Evolutionary conservation across 1,284 basidiomycete species (phyloP), one percentile per base, ranked within the genome.

Genomic region (Fistulina hepatica): DNA sequence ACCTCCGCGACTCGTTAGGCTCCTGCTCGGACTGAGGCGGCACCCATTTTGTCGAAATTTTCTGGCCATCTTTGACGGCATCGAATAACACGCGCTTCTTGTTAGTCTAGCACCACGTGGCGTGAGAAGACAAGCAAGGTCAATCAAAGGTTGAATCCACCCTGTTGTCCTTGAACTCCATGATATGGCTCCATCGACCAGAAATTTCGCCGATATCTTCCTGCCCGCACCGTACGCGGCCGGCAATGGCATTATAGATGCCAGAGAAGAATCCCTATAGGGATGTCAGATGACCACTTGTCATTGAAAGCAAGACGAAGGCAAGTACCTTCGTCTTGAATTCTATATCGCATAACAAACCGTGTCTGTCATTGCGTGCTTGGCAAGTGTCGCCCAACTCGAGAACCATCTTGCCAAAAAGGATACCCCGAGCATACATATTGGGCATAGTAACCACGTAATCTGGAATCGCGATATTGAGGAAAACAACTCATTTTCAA

Each of bases 401-500:
- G 35, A 97, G 69, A 13, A 97, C 81, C 92, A 99, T 97, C 69
- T 92, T 94, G 12, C 94, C 95, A 56, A 97, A 97, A 31, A 97
- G 63, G 51, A 98, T 98, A 2, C 95, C 94, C 31, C 94, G 76
- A 15, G 93, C 93, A 56, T 95, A 97, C 85, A 94, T 94, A 64
- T 94, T 95, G 22, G 92, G 92, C 91, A 95, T 94, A 43, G 82
- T 83, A 49, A 91, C 76, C 42, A 84, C 71, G 57, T 91, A 91
- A 48, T 86, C 84, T 78, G 56, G 21, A 21, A 21, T 33, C 8
- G 33, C 22, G 20, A 36, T 24, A 21, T 12, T 12, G 22, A 10
- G 23, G 1, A 30, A 28, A 37, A 33, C 27, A 28, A 26, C 19
- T 35, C 36, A 12, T 21, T 33, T 11, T 30, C 44, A n/a, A n/a